These are phyloP conservation scores for Paramecium pentaurelia DNA, from an alignment of 73 alveolate species.

Conservation along the genomic window DNA sequence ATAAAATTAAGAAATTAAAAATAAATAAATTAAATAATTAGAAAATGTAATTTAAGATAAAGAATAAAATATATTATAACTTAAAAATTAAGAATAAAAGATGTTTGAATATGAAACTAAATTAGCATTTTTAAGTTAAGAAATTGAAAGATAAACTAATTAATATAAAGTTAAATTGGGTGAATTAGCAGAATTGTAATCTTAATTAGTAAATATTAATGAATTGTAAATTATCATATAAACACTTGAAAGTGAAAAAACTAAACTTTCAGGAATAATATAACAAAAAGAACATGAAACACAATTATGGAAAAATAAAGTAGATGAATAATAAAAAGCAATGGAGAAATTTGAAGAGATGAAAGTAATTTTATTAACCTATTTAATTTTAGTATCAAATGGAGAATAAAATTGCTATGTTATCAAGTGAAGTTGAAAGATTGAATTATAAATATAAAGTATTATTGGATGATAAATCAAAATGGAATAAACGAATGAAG, in stretches of 20 bases:
- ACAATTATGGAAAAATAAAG: neutral
- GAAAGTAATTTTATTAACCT: neutral
- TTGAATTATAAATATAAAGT: conserved; percentile 1
- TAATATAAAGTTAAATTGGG: neutral
- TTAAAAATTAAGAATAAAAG: conserved; percentile 1
- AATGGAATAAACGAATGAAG: conserved; percentile 1
- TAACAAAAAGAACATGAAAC: neutral
- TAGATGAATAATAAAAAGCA: neutral
- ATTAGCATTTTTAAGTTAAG: conserved; percentile 18
- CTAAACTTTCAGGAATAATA: neutral
- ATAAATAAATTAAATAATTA: neutral
- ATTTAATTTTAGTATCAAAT: neutral
- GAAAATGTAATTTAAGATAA: neutral
- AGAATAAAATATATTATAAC: neutral
- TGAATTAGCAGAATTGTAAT: neutral
- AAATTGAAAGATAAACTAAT: conserved; percentile 21
- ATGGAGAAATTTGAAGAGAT: neutral
- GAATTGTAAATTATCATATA: neutral
- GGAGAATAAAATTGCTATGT: conserved; percentile 42
- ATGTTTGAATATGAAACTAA: conserved; percentile 38
- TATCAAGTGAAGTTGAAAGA: conserved; percentile 33
- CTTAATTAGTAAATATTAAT: neutral
- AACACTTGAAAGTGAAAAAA: neutral
- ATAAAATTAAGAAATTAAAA: neutral
- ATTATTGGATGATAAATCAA: neutral